Base-by-base conservation (phyloP, 2,329 filamentous ascomycete species). In the Botryosphaeria agaves region DNA sequence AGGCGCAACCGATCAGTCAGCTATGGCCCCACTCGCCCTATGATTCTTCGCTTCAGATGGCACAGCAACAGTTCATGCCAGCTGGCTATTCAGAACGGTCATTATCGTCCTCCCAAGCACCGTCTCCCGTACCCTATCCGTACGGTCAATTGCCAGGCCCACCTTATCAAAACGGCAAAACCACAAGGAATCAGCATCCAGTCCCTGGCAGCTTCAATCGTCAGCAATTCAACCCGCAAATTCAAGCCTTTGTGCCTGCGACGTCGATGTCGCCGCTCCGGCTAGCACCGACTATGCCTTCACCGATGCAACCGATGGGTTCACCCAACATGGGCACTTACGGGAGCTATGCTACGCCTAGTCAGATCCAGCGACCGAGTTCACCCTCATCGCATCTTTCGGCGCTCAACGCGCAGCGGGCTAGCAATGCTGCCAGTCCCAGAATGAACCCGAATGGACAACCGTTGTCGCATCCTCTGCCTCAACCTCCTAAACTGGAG, bases 151-250 rank as follows among this genome's bases (percentile, higher is more conserved):
- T 87, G 28, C 78, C 81, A 3, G 69, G 64, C 37, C 62, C 66
- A 30, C 74, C 75, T 29, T 73, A 80, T 16, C 66, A 78, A 36
- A 79, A 79, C 43, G 70, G 74, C 6, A 75, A 79, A 49, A 70
- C 68, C 34, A 71, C 79, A 40, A 78, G 69, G 11, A 73, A 78
- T 51, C 77, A 84, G 46, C 82, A 93, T 48, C 80, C 82, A 5
- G 73, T 91, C 33, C 81, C 83, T 9, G 82, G 82, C 20, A 89
- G 77, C 53, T 91, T 72, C 48, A 82, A 79, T 46, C 69, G 84
- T 34, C 81, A 83, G 43, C 72, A 78, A 8, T 94, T 95, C 59
- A 94, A 94, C 47, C 87, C 85, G 1, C 85, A 92, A 56, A 94
- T 81, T 11, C 81, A 92, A 46, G 80, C 85, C 0, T 94, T 95